These are phyloP conservation scores for Crithidia expoeki DNA, from an alignment of 208 protist genomes.

Conservation along the genomic window DNA sequence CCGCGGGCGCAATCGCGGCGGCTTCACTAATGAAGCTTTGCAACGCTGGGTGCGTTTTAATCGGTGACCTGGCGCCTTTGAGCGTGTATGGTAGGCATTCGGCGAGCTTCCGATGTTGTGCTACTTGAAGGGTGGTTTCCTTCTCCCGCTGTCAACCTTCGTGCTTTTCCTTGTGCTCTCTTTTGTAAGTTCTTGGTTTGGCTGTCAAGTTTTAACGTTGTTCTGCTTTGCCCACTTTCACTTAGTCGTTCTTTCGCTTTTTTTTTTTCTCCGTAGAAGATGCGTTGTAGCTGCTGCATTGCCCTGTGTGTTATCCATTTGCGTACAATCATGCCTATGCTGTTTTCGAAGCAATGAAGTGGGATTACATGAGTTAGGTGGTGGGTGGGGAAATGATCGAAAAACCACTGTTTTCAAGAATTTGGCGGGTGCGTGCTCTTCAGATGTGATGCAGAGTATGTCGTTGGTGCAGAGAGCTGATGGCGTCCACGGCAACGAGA, in stretches of 20 bases:
- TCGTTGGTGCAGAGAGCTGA: too few species aligned
- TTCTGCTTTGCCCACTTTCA: constrained; percentile 7
- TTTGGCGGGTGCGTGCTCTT: too few species aligned
- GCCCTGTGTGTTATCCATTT: background rate
- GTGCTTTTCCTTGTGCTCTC: constrained; percentile 8
- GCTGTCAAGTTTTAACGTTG: background rate
- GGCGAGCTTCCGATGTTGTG: background rate
- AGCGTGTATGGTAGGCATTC: background rate
- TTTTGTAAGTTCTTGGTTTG: background rate
- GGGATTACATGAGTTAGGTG: too few species aligned
- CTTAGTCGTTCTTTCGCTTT: constrained; percentile 11
- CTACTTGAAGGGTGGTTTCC: too few species aligned
- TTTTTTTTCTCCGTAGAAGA: background rate
- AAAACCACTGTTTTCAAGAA: too few species aligned
- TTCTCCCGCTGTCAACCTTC: background rate
- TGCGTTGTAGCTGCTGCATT: background rate
- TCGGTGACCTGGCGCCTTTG: background rate
- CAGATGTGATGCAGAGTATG: too few species aligned
- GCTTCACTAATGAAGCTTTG: constrained; percentile 4
- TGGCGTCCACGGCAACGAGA: too few species aligned
- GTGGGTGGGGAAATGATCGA: too few species aligned
- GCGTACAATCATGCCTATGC: background rate
- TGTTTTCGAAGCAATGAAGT: too few species aligned
- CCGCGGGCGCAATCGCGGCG: background rate
- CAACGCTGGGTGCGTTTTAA: constrained; percentile 25